phyloP scores from a whole-genome alignment of 73 alveolate species.

The Stentor roeselii region DNA sequence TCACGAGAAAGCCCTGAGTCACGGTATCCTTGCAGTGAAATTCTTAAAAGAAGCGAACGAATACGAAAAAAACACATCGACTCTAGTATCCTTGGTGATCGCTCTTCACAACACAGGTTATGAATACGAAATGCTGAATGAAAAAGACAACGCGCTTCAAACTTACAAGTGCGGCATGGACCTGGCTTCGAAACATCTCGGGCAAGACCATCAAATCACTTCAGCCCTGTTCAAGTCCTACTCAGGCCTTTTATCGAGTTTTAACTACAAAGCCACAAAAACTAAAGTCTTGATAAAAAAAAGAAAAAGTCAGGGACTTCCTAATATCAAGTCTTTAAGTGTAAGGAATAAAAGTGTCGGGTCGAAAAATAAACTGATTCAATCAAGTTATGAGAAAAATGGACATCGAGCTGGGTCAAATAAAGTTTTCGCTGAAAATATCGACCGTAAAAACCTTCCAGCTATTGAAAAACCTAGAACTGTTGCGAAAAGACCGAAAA shows the following conservation, averaged over 20 bases:
- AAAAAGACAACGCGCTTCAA: not conserved
- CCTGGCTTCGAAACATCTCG: not conserved
- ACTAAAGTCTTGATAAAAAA: no score
- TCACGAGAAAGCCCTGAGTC: conserved; percentile 16
- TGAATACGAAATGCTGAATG: not conserved
- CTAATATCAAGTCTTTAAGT: not conserved
- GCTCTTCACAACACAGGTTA: conserved; percentile 13
- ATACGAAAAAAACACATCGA: not conserved
- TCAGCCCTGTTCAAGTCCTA: not conserved
- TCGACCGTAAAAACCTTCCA: not conserved
- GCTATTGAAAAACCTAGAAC: not conserved
- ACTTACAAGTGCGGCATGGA: conserved; percentile 24
- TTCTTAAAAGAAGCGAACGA: not conserved
- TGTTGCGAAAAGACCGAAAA: not conserved
- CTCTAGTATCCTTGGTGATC: not conserved
- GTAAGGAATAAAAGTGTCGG: not conserved
- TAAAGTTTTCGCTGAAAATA: not conserved
- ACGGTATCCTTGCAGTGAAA: conserved; percentile 15
- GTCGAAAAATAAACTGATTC: not conserved
- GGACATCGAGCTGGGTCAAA: not conserved
- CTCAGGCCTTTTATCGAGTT: not conserved
- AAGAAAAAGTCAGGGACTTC: not conserved
- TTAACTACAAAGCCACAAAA: no score
- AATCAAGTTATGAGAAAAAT: not conserved
- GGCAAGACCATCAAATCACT: conserved; percentile 12